Evolutionary conservation across 2,329 filamentous ascomycete species (phyloP), one percentile per base, ranked within the genome.

Genomic region (Fusarium nisikadoi): DNA sequence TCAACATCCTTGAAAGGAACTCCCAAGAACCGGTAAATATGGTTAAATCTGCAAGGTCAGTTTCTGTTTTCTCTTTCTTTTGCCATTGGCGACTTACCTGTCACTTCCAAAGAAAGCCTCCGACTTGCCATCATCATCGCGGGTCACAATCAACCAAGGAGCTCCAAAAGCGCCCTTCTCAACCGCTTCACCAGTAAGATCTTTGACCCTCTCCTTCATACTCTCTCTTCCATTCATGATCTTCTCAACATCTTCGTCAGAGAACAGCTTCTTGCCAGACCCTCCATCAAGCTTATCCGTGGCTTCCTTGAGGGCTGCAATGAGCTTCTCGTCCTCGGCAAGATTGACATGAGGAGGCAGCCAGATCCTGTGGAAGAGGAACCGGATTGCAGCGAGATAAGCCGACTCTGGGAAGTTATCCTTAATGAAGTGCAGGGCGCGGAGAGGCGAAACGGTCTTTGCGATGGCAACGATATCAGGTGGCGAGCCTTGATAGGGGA

Each of bases 91-190:
- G 27, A 75, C 77, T 70, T 62, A 83, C 88, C 89, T 84, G 81
- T 95, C 93, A 81, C 92, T 94, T 6, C 93, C 93, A 80, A 95
- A 95, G 79, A 94, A 94, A 0, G 91, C 88, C 82, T 93, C 90
- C 53, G 85, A 85, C 62, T 85, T 80, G 1, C 91, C 91, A 68
- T 86, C 91, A 68, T 86, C 79, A 4, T 77, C 79, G 74, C 92
- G 89, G 23, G 84, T 86, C 6, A 90, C 92, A 87, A 90, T 91
- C 67, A 93, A 84, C 93, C 93, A 95, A 3, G 93, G 93, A 54
- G 90, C 89, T 0, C 93, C 93, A 80, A 93, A 95, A 0, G 93
- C 93, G 0, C 93, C 93, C 54, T 83, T 83, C 41, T 88, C 86
- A 20, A 93, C 79, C 1, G 88, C 91, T 71, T 86, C 85, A 65